Conservation (phyloP, 345 rosid genomes). For the Arabis alpina region DNA sequence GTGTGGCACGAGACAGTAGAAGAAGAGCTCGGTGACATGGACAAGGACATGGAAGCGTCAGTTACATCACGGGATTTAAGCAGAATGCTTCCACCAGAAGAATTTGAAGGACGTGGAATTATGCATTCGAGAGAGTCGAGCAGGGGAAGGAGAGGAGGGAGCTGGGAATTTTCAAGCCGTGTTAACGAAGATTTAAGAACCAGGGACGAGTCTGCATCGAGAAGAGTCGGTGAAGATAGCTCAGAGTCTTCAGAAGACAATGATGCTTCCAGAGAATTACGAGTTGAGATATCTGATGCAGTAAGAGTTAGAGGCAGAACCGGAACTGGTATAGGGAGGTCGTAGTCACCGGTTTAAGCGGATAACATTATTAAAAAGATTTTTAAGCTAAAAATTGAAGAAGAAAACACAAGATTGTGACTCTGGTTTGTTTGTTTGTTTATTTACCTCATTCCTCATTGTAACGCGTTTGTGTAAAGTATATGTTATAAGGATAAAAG, state of each 20-base stretch:
- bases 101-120: slow-evolving; percentile 60
- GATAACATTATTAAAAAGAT: neutral
- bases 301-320: slow-evolving; percentile 36
- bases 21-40: slow-evolving; percentile 43
- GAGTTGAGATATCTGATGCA: slow-evolving; percentile 29
- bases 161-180: slow-evolving; percentile 45
- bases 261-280: slow-evolving; percentile 38
- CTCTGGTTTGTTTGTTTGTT: slow-evolving; percentile 24
- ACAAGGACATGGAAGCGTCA: slow-evolving; percentile 46
- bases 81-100: slow-evolving; percentile 70
- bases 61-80: slow-evolving; percentile 61
- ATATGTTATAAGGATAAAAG: slow-evolving; percentile 16
- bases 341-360: slow-evolving; percentile 30
- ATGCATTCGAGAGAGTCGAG: slow-evolving; percentile 53
- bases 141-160: slow-evolving; percentile 46
- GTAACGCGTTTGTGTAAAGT: slow-evolving; percentile 39
- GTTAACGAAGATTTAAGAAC: slow-evolving; percentile 36
- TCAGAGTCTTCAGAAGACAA: slow-evolving; percentile 33
- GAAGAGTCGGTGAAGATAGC: slow-evolving; percentile 29
- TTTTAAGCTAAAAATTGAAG: slow-evolving; percentile 1
- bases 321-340: slow-evolving; percentile 38
- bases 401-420: slow-evolving; percentile 25
- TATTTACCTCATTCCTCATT: slow-evolving; percentile 10
- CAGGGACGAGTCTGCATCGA: slow-evolving; percentile 31
- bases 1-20: slow-evolving; percentile 58